Evolutionary conservation across 2,329 filamentous ascomycete genomes (phyloP).

Genomic region (Cercospora sojina): DNA sequence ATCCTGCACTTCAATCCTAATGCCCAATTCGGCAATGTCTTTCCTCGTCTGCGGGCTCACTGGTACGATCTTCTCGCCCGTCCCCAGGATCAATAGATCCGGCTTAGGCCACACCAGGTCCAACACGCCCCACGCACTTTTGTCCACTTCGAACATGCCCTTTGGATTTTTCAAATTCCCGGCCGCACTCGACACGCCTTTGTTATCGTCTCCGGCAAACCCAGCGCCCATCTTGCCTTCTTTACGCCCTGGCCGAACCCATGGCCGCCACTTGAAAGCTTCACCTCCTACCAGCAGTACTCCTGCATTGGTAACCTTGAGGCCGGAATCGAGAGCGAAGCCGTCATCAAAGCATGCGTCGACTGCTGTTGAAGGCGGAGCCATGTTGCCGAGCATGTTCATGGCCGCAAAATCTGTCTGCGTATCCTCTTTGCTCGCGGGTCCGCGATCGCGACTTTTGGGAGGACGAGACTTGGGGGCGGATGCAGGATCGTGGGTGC

Average conservation of each 20-base stretch:
- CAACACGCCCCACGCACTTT: conserved; percentile 71
- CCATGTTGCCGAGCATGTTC: conserved; percentile 74
- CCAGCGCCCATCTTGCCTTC: conserved; percentile 42
- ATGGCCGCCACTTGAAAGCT: conserved; percentile 85
- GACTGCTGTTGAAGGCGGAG: conserved; percentile 75
- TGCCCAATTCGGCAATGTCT: conserved; percentile 72
- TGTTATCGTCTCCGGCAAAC: conserved; percentile 37
- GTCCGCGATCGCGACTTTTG: conserved; percentile 58
- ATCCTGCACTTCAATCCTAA: conserved; percentile 84
- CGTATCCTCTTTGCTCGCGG: conserved; percentile 60
- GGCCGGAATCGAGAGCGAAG: conserved; percentile 81
- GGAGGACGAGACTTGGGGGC: conserved; percentile 33
- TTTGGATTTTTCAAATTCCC: conserved; percentile 66
- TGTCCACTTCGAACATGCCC: conserved; percentile 75
- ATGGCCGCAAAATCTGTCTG: conserved; percentile 72
- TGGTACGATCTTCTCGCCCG: conserved; percentile 73
- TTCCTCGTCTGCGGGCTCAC: conserved; percentile 72
- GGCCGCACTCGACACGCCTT: conserved; percentile 38
- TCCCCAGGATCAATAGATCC: conserved; percentile 88
- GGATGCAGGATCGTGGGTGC: not conserved
- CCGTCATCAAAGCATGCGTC: conserved; percentile 80
- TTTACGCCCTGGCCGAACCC: conserved; percentile 53
- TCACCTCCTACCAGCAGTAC: conserved; percentile 81
- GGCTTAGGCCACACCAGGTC: conserved; percentile 83
- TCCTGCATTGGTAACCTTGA: conserved; percentile 67